Evolutionary conservation across 129 eudicot species (phyloP), one percentile per base, ranked within the genome.

Genomic region (Mikania micrantha): DNA sequence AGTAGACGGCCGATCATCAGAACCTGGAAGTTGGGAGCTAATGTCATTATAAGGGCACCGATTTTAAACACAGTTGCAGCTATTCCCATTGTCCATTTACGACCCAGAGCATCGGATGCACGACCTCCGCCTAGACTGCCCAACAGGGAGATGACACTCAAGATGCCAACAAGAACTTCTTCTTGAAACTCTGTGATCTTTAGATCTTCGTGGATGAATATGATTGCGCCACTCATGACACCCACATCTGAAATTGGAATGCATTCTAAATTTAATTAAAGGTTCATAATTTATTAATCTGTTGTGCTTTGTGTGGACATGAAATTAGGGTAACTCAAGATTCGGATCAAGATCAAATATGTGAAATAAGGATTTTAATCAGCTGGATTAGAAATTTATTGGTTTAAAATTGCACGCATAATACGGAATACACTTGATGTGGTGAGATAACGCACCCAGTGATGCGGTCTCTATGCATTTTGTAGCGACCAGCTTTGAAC

Each of bases 21-120:
- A n/a, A 86, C 52, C 27, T 62, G 75, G 70, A 86, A 90, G 12
- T 76, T 74, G 19, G 87, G 81, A 12, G 96, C 94, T 20, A 90
- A 75, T 6, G 95, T 85, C 95, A 90, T 90, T 49, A 90, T 66
- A 48, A 75, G 86, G 10, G 96, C 90, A 24, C 96, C 96, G 2
- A 77, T 52, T 53, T 90, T 95, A 36, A 86, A 90, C 17, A 90
- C 50, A 29, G 82, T 35, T 40, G 96, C 85, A 32, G 96, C 96
- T 31, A 90, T 81, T 10, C 86, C 96, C 95, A 90, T 90, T 5
- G 96, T 86, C 96, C 96, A 90, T 82, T 90, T 90, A 44, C 96
- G 80, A 31, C 96, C 96, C 0, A 90, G 82, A 28, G 95, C 87
- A 64, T 90, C 96, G 4, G 96, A 90, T 19, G 88, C 76, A 67